Evolutionary conservation across 768 basidiomycete genomes (phyloP), one percentile per base, ranked within the genome.

Genomic region (Mycena rosella): DNA sequence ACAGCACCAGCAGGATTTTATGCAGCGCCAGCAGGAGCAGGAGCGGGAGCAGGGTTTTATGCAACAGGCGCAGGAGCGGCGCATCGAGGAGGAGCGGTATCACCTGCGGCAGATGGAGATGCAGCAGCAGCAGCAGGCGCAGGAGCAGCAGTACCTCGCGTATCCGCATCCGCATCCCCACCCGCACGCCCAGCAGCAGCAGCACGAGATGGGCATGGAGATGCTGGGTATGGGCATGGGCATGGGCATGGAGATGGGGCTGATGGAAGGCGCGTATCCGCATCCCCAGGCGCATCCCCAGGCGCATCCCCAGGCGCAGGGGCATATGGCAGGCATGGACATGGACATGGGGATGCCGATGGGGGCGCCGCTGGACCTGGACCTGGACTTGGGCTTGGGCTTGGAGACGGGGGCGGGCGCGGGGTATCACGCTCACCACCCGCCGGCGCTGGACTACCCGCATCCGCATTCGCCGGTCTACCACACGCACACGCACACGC

Each of bases 71-170:
- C 69, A 70, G 67, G 54, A 68, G 61, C 61, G 67, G 52, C 76
- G 68, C 71, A 76, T 70, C 74, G 80, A 73, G 78, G 77, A 77
- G 72, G 76, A 67, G 61, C 57, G 56, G 69, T 74, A 72, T 30
- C 70, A 76, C 67, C 71, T 75, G 72, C 71, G 69, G 63, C 69
- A 51, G 60, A 67, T 64, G 63, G 67, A 70, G 40, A 62, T 59
- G 24, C 68, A 67, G 36, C 76, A 68, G 60, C 72, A 73, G 53
- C 52, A 58, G 24, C 68, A 67, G 36, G 75, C 67, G 60, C 72
- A 73, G 53, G 47, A 58, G 30, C 60, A 56, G 67, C 30, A 69
- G 44, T 65, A 71, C 27, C 77, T 72, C 70, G 75, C 66, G 20
- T 63, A 60, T 56, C 63, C 65, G 69, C 38, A 40, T 5, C 69